Conservation (phyloP, 140 eudicot species). For the Flaveria floridana region DNA sequence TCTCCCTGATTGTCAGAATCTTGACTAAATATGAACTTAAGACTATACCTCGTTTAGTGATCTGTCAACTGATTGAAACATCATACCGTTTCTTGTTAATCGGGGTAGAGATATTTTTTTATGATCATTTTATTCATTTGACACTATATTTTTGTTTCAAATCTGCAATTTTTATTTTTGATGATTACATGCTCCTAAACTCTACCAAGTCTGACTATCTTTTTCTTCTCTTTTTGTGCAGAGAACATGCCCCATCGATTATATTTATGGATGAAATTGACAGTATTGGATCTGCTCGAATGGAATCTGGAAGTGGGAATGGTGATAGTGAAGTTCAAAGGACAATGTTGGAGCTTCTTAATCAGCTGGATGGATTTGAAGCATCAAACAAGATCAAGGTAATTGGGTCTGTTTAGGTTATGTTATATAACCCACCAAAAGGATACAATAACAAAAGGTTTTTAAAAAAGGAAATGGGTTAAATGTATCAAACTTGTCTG, state of each 20-base stretch:
- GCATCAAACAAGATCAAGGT: conserved; percentile 75
- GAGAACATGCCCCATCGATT: conserved; percentile 76
- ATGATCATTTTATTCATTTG: not conserved
- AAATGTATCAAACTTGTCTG: not conserved
- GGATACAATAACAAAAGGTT: not conserved
- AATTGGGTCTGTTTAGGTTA: not conserved
- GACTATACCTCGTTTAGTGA: not conserved
- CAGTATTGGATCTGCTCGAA: conserved; percentile 81
- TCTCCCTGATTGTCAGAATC: conserved; percentile 1
- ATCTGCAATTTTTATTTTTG: not conserved
- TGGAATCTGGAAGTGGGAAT: conserved; percentile 86
- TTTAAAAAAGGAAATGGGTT: not conserved
- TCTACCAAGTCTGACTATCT: not conserved
- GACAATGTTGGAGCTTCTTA: conserved; percentile 81
- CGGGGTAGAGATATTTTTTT: not conserved
- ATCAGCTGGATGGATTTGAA: conserved; percentile 84
- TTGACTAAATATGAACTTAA: conserved; percentile 2
- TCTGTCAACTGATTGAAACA: not conserved
- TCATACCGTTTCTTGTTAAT: not conserved
- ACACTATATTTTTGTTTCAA: not conserved
- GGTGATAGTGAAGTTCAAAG: conserved; percentile 92
- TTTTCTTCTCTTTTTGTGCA: conserved; percentile 20
- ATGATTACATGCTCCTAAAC: not conserved
- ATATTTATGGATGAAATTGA: conserved; percentile 86
- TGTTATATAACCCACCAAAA: not conserved